Conservation (phyloP, 2,329 filamentous ascomycete genomes). For the Pyrenophora seminiperda region DNA sequence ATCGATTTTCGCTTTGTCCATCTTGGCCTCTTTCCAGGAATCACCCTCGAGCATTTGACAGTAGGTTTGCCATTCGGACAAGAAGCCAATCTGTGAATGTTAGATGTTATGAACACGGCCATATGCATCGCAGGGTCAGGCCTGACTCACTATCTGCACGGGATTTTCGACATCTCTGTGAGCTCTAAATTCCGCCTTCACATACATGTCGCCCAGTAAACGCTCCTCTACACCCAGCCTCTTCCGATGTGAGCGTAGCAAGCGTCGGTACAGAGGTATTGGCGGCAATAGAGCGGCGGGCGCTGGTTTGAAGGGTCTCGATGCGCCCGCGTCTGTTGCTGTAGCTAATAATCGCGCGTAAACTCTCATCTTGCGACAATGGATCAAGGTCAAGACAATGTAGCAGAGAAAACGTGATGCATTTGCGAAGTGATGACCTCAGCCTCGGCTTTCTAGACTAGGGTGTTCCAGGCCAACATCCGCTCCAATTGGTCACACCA, state of each 20-base stretch:
- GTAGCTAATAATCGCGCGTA: constrained; percentile 39
- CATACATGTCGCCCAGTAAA: constrained; percentile 85
- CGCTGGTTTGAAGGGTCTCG: constrained; percentile 45
- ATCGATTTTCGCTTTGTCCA: constrained; percentile 81
- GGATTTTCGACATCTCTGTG: constrained; percentile 88
- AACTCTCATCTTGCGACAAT: constrained; percentile 33
- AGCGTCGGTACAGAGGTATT: constrained; percentile 83
- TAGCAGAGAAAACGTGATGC: constrained; percentile 17
- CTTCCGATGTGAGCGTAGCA: constrained; percentile 85
- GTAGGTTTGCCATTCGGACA: constrained; percentile 96
- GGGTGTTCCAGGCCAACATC: constrained; percentile 20
- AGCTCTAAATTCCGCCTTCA: constrained; percentile 89
- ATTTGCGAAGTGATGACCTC: constrained; percentile 31
- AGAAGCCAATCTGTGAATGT: constrained; percentile 78
- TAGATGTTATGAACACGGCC: constrained; percentile 2
- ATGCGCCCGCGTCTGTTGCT: constrained; percentile 43
- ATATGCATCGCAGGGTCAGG: neutral
- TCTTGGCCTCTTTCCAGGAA: constrained; percentile 78
- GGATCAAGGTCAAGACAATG: neutral
- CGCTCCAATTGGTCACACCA: constrained; percentile 26
- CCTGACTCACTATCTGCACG: constrained; percentile 77
- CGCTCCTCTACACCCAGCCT: constrained; percentile 75
- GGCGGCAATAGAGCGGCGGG: constrained; percentile 79
- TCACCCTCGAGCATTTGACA: constrained; percentile 91
- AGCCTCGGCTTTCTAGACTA: constrained; percentile 27